These are phyloP conservation scores for Ormosia semicastrata DNA, from an alignment of 306 rosid genomes.

Conservation along the genomic window DNA sequence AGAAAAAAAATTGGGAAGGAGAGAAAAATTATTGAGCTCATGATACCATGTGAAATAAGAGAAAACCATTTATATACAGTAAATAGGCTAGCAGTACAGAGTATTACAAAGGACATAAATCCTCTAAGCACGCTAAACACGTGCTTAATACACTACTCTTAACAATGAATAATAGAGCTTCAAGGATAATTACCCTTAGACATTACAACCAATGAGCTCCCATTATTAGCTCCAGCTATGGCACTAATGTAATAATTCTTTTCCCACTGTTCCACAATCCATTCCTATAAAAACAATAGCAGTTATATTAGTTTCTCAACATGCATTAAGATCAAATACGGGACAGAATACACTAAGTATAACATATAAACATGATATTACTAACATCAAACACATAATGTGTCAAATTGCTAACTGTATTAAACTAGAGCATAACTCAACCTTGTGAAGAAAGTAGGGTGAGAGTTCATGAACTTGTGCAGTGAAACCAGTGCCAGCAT, in stretches of 20 bases:
- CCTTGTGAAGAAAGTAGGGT: constrained; percentile 70
- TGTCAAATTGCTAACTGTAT: background rate
- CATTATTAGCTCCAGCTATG: constrained; percentile 64
- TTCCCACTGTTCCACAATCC: constrained; percentile 86
- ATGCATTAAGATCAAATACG: constrained; percentile 24
- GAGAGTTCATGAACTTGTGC: constrained; percentile 69
- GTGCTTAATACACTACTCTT: too few relatives aligned
- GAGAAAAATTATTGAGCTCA: too few relatives aligned
- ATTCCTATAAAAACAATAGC: constrained; percentile 48
- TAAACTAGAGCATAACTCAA: constrained; percentile 3
- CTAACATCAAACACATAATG: background rate
- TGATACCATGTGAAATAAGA: too few relatives aligned
- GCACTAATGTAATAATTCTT: constrained; percentile 70
- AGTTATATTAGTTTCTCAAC: constrained; percentile 41
- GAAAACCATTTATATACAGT: too few relatives aligned
- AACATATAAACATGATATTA: background rate
- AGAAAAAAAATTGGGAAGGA: too few relatives aligned
- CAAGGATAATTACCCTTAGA: constrained; percentile 53
- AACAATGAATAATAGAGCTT: too few relatives aligned
- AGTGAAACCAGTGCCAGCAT: constrained; percentile 74
- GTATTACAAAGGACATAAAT: too few relatives aligned
- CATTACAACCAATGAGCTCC: constrained; percentile 77
- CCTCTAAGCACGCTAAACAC: too few relatives aligned
- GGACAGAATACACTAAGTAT: background rate
- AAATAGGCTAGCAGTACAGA: too few relatives aligned